Base-by-base conservation (phyloP, 2,329 filamentous ascomycete species). In the Aspergillus piperis region DNA sequence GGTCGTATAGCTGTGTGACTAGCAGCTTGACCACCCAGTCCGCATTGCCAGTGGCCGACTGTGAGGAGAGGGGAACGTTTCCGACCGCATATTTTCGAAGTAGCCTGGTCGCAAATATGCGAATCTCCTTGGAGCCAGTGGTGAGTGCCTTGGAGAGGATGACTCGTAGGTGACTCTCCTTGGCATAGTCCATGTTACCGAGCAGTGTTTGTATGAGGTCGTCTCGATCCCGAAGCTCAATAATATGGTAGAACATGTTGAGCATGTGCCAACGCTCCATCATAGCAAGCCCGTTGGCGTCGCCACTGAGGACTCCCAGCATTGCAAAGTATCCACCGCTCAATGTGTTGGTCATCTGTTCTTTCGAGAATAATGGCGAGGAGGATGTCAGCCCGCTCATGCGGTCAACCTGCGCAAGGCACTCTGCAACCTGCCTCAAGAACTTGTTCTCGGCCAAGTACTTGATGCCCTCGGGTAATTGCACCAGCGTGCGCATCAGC, bases 171-270 rank as follows among this genome's bases (percentile, higher is more conserved):
- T 99, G 95, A 1, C 93, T 94, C 64, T 90, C 88, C 23, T 96
- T 81, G 19, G 88, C 90, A 73, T 96, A 99, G 77, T 99, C 94
- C 77, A 99, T 93, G 70, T 93, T 95, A 52, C 90, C 89, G 8
- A 99, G 83, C 32, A 99, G 84, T 8, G 94, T 84, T 72, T 93
- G 92, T 73, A 98, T 92, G 61, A 99, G 82, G 73, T 99, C 95
- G 49, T 94, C 92, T 2, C 95, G 89, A 75, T 95, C 90, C 68
- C 90, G 92, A 48, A 96, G 82, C 71, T 98, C 94, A 60, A 97
- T 86, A 62, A 99, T 96, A 76, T 98, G 95, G 73, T 99, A 99
- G 83, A 98, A 96, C 92, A 99, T 99, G 76, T 98, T 98, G 78
- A 97, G 93, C 84, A 99, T 96, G 68, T 92, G 91, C 94, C 95